Evolutionary conservation across 495 filamentous ascomycete species (phyloP).

Genomic region (Terfezia boudieri): DNA sequence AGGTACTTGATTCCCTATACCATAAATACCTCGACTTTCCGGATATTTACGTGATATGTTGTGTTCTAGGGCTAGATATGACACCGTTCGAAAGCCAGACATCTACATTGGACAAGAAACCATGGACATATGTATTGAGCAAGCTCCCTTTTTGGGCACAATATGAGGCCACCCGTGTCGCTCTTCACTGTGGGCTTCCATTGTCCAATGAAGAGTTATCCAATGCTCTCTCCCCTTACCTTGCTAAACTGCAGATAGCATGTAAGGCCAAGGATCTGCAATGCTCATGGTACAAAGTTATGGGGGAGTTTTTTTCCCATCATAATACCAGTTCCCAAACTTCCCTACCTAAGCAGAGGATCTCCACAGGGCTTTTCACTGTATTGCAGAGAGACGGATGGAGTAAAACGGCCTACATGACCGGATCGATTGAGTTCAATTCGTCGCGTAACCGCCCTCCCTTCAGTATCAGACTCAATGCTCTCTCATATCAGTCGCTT

Average conservation of each 20-base stretch:
- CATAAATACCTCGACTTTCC: too few species aligned
- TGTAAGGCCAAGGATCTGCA: too few species aligned
- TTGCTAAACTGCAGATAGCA: too few species aligned
- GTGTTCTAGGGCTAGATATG: too few species aligned
- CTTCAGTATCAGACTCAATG: conserved; percentile 5
- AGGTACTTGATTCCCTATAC: too few species aligned
- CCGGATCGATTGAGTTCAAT: conserved; percentile 2
- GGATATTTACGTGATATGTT: too few species aligned
- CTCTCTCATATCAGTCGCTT: neutral
- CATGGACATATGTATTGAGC: conserved; percentile 2
- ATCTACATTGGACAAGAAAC: neutral
- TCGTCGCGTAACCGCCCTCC: neutral
- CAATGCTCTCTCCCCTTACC: too few species aligned
- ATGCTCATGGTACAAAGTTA: too few species aligned
- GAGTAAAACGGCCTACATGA: conserved; percentile 6
- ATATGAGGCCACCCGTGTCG: conserved; percentile 11
- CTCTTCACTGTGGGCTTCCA: neutral
- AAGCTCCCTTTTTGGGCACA: conserved; percentile 9
- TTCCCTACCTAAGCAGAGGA: neutral
- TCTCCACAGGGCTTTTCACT: conserved; percentile 1
- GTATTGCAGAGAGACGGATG: conserved; percentile 1
- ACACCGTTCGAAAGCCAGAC: too few species aligned
- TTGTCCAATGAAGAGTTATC: too few species aligned
- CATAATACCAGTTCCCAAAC: too few species aligned
- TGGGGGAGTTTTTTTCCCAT: too few species aligned